phyloP scores from a whole-genome alignment of 2,329 filamentous ascomycete genomes.

The Talaromyces atroroseus region DNA sequence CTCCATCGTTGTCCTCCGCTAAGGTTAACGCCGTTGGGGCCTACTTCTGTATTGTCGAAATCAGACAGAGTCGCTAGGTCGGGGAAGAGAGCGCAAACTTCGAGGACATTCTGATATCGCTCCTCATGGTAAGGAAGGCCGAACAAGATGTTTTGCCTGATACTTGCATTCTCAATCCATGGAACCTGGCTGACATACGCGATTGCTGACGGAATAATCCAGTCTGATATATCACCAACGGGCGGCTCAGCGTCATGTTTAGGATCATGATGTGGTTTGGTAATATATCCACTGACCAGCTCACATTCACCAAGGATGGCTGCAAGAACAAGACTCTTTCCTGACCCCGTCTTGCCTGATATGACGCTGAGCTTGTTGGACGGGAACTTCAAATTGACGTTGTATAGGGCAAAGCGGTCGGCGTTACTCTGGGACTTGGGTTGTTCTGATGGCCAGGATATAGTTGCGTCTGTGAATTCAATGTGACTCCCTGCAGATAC shows the following conservation, averaged over 20 bases:
- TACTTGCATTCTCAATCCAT: conserved; percentile 77
- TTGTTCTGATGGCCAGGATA: conserved; percentile 58
- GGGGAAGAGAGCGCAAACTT: conserved; percentile 67
- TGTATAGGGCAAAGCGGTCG: conserved; percentile 61
- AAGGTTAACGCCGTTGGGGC: conserved; percentile 77
- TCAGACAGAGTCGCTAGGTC: conserved; percentile 73
- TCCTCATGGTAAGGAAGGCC: conserved; percentile 63
- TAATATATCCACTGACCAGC: conserved; percentile 57
- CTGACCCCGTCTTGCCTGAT: conserved; percentile 70
- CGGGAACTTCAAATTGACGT: conserved; percentile 63
- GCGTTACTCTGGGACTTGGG: conserved; percentile 49
- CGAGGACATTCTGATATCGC: conserved; percentile 64
- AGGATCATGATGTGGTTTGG: conserved; percentile 42
- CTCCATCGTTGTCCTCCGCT: conserved; percentile 80
- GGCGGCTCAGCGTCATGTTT: conserved; percentile 48
- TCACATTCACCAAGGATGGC: conserved; percentile 72
- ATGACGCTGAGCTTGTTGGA: conserved; percentile 65
- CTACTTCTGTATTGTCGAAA: conserved; percentile 73
- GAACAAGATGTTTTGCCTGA: conserved; percentile 73
- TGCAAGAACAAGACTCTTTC: conserved; percentile 69
- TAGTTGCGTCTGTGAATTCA: conserved; percentile 60
- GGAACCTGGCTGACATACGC: conserved; percentile 74
- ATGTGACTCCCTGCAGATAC: conserved; percentile 55
- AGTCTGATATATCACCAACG: conserved; percentile 38
- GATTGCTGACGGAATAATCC: conserved; percentile 64